phyloP scores from a whole-genome alignment of 768 basidiomycete species.

The Phlebiopsis flavidoalba region DNA sequence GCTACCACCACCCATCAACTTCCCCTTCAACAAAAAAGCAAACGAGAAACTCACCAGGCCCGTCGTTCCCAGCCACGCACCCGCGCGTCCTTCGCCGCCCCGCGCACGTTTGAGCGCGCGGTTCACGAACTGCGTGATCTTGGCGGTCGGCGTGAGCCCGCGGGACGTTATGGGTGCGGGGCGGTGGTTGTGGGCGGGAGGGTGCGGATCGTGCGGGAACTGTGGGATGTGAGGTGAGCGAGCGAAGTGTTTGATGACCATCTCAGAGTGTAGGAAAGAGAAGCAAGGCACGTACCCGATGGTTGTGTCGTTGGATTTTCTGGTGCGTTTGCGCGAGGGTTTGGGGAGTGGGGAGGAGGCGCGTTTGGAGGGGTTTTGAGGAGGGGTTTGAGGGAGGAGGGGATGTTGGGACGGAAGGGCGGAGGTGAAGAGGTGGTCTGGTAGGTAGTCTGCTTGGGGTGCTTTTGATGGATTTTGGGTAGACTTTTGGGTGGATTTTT shows the following conservation, averaged over 20 bases:
- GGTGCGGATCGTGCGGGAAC: constrained; percentile 50
- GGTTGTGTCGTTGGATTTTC: constrained; percentile 43
- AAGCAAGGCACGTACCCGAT: constrained; percentile 42
- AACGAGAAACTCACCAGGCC: constrained; percentile 61
- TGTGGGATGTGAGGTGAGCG: constrained; percentile 19
- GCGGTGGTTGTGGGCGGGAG: constrained; percentile 30
- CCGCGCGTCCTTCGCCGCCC: constrained; percentile 29
- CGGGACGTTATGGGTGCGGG: constrained; percentile 28
- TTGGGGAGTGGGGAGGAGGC: constrained; percentile 15
- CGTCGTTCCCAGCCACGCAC: constrained; percentile 53
- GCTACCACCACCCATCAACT: too few relatives aligned
- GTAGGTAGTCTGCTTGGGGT: constrained; percentile 42
- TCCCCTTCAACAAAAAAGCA: constrained; percentile 46
- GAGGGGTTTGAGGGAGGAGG: constrained; percentile 19
- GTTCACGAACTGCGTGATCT: constrained; percentile 47
- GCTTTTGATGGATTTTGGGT: constrained; percentile 9
- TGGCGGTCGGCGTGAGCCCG: constrained; percentile 36
- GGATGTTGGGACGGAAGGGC: constrained; percentile 31
- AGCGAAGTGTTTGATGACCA: too few relatives aligned
- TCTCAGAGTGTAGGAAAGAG: background rate
- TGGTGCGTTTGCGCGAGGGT: constrained; percentile 19
- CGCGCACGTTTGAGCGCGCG: constrained; percentile 44
- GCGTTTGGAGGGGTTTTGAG: background rate
- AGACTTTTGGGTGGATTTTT: constrained; percentile 3
- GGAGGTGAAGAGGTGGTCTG: constrained; percentile 58